phyloP scores from a whole-genome alignment of 2,329 filamentous ascomycete genomes.

The Trichoderma sp. region DNA sequence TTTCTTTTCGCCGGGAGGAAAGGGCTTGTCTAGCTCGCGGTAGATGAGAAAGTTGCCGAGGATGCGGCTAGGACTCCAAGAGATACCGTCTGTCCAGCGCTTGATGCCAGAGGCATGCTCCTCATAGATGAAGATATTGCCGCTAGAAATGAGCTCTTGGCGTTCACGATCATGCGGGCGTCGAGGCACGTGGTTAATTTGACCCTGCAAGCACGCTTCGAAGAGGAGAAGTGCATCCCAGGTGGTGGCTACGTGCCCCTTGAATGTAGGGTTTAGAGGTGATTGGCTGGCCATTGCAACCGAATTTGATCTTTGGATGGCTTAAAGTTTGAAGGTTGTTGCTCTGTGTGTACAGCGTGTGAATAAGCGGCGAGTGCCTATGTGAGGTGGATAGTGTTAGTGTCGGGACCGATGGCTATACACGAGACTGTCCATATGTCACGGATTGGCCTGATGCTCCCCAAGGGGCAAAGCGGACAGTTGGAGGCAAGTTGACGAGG shows the following conservation, averaged over 20 bases:
- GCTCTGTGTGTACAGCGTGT: background rate
- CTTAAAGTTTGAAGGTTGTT: background rate
- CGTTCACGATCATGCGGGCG: conserved; percentile 85
- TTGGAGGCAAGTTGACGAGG: background rate
- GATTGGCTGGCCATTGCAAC: conserved; percentile 29
- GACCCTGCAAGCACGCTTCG: conserved; percentile 71
- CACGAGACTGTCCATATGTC: background rate
- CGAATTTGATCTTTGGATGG: background rate
- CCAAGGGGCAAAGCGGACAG: background rate
- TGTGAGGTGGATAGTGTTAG: background rate
- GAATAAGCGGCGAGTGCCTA: background rate
- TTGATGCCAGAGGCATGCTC: conserved; percentile 89
- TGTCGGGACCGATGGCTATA: background rate
- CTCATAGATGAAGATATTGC: conserved; percentile 88
- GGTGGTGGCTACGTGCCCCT: conserved; percentile 66
- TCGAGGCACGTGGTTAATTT: conserved; percentile 72
- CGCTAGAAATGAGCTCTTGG: conserved; percentile 72
- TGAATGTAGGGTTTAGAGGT: conserved; percentile 60
- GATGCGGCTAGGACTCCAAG: conserved; percentile 87
- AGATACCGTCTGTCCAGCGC: conserved; percentile 88
- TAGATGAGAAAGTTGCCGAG: conserved; percentile 84
- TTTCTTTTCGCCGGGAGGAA: conserved; percentile 82
- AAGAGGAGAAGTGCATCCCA: conserved; percentile 77
- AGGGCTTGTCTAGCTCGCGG: conserved; percentile 74
- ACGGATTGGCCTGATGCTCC: background rate